Evolutionary conservation across 2,329 filamentous ascomycete species (phyloP), one percentile per base, ranked within the genome.

Genomic region (Colletotrichum paranaense): DNA sequence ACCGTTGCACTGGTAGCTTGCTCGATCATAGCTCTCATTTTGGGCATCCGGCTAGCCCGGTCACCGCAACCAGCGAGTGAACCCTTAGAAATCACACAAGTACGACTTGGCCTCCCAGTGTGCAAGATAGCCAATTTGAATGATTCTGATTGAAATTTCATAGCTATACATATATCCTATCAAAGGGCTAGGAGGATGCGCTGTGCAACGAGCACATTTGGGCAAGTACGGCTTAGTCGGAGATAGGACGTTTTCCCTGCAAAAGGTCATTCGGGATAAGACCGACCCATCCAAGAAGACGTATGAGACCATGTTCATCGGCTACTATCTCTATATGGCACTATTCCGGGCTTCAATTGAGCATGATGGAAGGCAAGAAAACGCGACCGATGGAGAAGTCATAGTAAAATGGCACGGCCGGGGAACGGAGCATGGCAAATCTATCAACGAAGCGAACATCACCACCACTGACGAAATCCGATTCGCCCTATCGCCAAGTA

Each of bases 131-230:
- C 12, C 9, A 4, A 26, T 56, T 8, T 4, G 11, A 56, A 14
- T 14, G 1, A 19, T 28, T 26, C 53, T 56, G 16, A 24, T 3
- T 8, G 11, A 0, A 24, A 9, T 28, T 28, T 5, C 6, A 28
- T 22, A 68, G 67, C 46, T 68, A 3, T 49, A 62, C 52, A 56
- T 24, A 12, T 68, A 68, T 24, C 67, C 67, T 1, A 35, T 64
- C 16, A 64, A 68, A 35, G 26, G 67, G 8, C 67, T 64, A 1
- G 1, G 59, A 35, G 67, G 52, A 24, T 68, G 67, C 16, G 24
- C 57, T 1, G 5, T 68, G 1, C n/a, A 62, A 3, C 3, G 46
- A 7, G 52, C 58, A 7, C 52, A 49, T 46, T n/a, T 68, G 5
- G 67, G 59, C 22, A 57, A 57, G 19, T 62, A 68, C 1, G 52